Percentiles rank a stretch among this genome's conserved stretches.
Evolutionary conservation across 768 basidiomycete species (phyloP).

Genomic region (Lactarius sanguifluus): DNA sequence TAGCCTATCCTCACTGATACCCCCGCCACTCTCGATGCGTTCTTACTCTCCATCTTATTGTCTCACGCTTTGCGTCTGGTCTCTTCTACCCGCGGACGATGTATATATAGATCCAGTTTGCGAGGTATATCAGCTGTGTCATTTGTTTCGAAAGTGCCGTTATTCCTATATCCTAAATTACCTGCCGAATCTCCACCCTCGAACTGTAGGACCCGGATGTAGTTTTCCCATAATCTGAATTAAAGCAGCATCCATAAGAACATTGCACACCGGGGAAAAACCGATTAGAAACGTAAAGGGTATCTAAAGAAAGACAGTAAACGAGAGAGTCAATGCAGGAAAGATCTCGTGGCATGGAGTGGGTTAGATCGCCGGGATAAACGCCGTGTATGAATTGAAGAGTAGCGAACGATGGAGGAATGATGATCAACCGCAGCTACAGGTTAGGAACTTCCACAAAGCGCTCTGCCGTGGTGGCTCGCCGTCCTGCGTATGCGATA

Average conservation of each 20-base stretch:
- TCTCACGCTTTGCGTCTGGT: too few relatives aligned
- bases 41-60: too few relatives aligned
- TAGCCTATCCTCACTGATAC: too few relatives aligned
- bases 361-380: conserved; percentile 23
- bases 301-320: conserved; percentile 24
- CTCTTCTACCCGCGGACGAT: too few relatives aligned
- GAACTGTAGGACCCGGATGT: conserved; percentile 3
- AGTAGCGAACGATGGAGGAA: not conserved
- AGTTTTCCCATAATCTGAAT: conserved; percentile 16
- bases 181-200: not conserved
- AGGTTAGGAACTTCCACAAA: conserved; percentile 71
- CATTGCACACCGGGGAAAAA: conserved; percentile 21
- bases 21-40: too few relatives aligned
- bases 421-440: conserved; percentile 59
- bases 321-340: conserved; percentile 2
- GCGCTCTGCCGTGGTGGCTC: conserved; percentile 52
- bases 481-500: conserved; percentile 58
- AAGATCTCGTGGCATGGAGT: conserved; percentile 9
- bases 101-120: too few relatives aligned
- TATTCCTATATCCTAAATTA: conserved; percentile 1
- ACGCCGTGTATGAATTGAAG: conserved; percentile 17
- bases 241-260: conserved; percentile 22
- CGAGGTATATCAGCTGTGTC: not conserved
- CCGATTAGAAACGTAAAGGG: conserved; percentile 21
- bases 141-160: not conserved